Evolutionary conservation across 345 rosid species (phyloP).

Genomic region (Viola odorata): DNA sequence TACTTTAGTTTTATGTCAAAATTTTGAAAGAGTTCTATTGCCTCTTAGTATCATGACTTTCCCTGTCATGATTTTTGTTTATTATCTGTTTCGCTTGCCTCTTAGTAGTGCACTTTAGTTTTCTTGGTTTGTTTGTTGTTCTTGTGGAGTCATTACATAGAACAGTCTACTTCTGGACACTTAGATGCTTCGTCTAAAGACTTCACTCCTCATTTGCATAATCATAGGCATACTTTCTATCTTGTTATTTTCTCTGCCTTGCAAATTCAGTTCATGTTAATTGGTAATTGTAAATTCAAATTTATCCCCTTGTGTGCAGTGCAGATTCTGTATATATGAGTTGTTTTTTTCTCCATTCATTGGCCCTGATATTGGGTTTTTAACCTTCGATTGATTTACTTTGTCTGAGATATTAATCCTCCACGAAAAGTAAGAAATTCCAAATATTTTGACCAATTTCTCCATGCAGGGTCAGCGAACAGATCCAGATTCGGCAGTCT

Average conservation of each 20-base stretch:
- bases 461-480: conserved; percentile 68
- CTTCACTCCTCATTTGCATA: too few relatives aligned
- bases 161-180: too few relatives aligned
- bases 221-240: too few relatives aligned
- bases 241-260: neutral
- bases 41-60: neutral
- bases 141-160: too few relatives aligned
- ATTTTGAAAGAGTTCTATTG: neutral
- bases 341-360: neutral
- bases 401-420: too few relatives aligned
- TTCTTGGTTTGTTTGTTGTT: too few relatives aligned
- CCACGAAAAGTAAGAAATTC: too few relatives aligned
- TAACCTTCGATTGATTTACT: too few relatives aligned
- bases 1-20: neutral
- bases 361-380: too few relatives aligned
- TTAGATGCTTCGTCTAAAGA: too few relatives aligned
- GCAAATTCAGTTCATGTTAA: too few relatives aligned
- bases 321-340: neutral
- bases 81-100: neutral
- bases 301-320: neutral
- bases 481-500: conserved; percentile 81
- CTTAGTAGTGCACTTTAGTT: neutral
- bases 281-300: neutral
- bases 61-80: neutral
- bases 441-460: neutral